These are phyloP conservation scores for Mycena polygramma DNA, from an alignment of 768 basidiomycete genomes.

Conservation along the genomic window DNA sequence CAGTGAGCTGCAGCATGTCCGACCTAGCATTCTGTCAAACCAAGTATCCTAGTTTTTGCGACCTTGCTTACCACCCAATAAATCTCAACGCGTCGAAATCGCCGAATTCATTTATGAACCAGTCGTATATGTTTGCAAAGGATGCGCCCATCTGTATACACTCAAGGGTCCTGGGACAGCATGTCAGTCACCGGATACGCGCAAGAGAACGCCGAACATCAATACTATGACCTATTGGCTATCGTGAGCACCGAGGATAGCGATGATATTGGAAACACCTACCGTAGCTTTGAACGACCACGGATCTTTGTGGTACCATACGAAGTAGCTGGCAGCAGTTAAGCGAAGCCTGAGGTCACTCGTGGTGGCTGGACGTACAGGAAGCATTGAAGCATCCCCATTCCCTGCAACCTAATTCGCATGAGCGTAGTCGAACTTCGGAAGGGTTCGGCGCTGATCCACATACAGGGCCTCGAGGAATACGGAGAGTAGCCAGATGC, in stretches of 20 bases:
- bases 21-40: not conserved
- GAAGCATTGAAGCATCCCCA: constrained; percentile 24
- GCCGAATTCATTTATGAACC: constrained; percentile 25
- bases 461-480: not conserved
- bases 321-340: constrained; percentile 6
- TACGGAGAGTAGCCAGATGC: not conserved
- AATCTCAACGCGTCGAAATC: constrained; percentile 16
- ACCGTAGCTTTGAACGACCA: constrained; percentile 26
- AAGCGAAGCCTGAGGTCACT: not conserved
- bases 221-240: not conserved
- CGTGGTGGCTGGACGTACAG: too few species aligned
- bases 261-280: not conserved
- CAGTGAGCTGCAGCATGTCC: constrained; percentile 19
- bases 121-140: constrained; percentile 14
- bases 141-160: constrained; percentile 15
- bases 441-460: not conserved
- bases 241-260: not conserved
- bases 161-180: constrained; percentile 11
- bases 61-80: constrained; percentile 6
- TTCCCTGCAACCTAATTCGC: constrained; percentile 13
- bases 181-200: not conserved
- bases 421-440: too few species aligned
- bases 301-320: constrained; percentile 21
- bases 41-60: not conserved
- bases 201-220: not conserved